phyloP scores from a whole-genome alignment of 306 rosid species.

The Trifolium fragiferum region DNA sequence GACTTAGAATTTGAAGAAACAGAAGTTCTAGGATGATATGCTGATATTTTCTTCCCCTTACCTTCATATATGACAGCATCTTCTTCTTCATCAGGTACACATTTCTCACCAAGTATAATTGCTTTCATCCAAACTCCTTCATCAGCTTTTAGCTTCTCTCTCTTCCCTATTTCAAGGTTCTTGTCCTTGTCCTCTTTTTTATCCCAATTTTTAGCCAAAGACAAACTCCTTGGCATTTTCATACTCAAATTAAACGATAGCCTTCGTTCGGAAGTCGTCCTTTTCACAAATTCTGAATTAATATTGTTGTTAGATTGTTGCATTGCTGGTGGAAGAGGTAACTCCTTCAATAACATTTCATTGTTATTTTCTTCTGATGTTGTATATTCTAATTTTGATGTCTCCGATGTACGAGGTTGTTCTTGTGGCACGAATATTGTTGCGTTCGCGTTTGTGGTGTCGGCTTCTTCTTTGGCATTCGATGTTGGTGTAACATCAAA shows the following conservation, averaged over 20 bases:
- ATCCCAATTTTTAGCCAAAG: conserved; percentile 53
- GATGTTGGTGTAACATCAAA: neutral
- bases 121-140: conserved; percentile 86
- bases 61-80: conserved; percentile 57
- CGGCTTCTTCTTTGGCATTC: neutral
- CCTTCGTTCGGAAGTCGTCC: conserved; percentile 52
- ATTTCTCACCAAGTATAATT: conserved; percentile 80
- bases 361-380: neutral
- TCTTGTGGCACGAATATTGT: neutral
- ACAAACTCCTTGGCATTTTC: conserved; percentile 58
- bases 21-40: conserved; percentile 64
- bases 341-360: conserved; percentile 40
- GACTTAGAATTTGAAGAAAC: conserved; percentile 42
- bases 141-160: conserved; percentile 49
- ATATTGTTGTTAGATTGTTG: neutral
- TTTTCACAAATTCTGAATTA: conserved; percentile 37
- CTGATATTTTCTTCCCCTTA: conserved; percentile 69
- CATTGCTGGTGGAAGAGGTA: conserved; percentile 62
- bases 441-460: neutral
- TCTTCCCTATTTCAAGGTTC: conserved; percentile 1
- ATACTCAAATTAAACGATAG: conserved; percentile 48
- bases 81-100: conserved; percentile 67
- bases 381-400: neutral
- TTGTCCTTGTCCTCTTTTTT: neutral
- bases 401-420: conserved; percentile 20